Evolutionary conservation across 2,329 filamentous ascomycete species (phyloP), one percentile per base, ranked within the genome.

Genomic region (Ophiostoma australiae): DNA sequence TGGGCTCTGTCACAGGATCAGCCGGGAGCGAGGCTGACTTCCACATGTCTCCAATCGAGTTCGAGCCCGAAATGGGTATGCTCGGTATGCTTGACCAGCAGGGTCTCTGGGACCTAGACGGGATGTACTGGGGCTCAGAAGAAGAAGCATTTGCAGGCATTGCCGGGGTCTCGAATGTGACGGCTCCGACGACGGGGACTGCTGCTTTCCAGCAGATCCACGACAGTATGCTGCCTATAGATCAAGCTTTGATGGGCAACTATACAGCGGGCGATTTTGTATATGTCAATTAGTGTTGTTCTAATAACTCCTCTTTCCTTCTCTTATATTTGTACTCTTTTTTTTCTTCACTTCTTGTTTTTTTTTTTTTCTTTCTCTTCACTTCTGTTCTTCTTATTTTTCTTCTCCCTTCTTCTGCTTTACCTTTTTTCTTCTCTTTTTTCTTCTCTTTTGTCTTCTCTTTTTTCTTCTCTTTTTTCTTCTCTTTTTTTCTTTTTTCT

Each of bases 51-150:
- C 52, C 52, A n/a, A 84, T 85, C 73, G 83, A 83, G 4, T 79
- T 86, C 20, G 84, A 86, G 73, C 79, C 83, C 69, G 77, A 79
- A 13, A 69, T 70, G 72, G 81, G 83, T 68, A 84, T 86, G 78
- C 83, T 86, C 81, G 79, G 81, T 73, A 80, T 86, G 76, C 78
- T 86, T 35, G 84, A 86, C 75, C 83, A 86, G 75, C 82, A 85
- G 63, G 83, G 83, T 10, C 78, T 86, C 13, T 86, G 85, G 84
- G 85, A 87, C 76, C 77, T 86, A 10, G 84, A 87, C 74, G 85
- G 84, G 72, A 85, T 86, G 84, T 81, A 82, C 75, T 87, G 85
- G 85, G 80, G 81, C 55, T 76, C 81, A 39, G 82, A 83, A 67
- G 79, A 75, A 13, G 69, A 74, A 1, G 48, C 39, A 37, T 37